A percentile compares a stretch with the other conserved stretches of the same genome.
phyloP scores from a whole-genome alignment of 2,329 filamentous ascomycete genomes.

The Kalmusia sp. region DNA sequence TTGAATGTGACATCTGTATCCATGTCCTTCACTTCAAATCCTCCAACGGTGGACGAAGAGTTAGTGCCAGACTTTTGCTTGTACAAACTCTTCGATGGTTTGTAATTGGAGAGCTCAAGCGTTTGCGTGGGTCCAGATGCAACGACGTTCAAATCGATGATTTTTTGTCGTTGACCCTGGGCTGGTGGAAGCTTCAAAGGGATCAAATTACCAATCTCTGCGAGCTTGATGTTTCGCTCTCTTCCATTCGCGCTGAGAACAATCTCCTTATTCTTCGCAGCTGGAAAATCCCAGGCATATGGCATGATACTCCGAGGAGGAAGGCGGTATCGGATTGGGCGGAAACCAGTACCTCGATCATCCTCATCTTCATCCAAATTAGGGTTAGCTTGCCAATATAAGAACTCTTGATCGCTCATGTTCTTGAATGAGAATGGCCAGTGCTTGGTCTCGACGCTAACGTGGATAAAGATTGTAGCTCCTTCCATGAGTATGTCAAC shows the following conservation, averaged over 20 bases:
- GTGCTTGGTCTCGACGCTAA: conserved; percentile 89
- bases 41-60: conserved; percentile 68
- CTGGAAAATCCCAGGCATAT: conserved; percentile 98
- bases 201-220: conserved; percentile 94
- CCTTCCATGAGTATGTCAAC: conserved; percentile 91
- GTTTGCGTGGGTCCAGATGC: conserved; percentile 96
- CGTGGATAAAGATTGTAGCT: conserved; percentile 90
- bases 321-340: conserved; percentile 88
- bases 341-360: conserved; percentile 83
- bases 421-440: conserved; percentile 99
- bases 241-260: conserved; percentile 80
- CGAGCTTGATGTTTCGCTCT: conserved; percentile 90
- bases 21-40: conserved; percentile 93
- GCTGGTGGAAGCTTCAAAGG: conserved; percentile 86
- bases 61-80: conserved; percentile 65
- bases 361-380: conserved; percentile 92
- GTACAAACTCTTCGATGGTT: conserved; percentile 90
- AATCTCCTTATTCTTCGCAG: conserved; percentile 94
- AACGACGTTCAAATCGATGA: conserved; percentile 95
- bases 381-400: conserved; percentile 94
- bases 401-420: conserved; percentile 95
- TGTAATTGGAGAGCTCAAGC: conserved; percentile 92
- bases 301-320: conserved; percentile 98
- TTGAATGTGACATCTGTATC: conserved; percentile 89
- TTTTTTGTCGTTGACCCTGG: conserved; percentile 74